phyloP scores from a whole-genome alignment of 768 basidiomycete species.

The Lactifluus piperatus region DNA sequence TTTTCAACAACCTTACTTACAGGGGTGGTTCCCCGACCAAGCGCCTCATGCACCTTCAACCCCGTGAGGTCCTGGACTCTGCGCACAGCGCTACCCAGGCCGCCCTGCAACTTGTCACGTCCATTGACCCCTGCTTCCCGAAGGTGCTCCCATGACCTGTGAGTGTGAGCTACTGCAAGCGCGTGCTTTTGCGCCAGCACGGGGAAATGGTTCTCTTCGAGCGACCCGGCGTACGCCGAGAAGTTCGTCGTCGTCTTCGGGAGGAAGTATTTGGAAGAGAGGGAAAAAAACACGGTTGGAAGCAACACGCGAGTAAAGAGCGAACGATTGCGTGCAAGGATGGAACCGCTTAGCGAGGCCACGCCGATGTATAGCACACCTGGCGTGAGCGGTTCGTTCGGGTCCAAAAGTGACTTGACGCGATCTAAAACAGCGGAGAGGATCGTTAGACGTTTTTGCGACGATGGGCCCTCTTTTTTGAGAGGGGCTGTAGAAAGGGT shows the following conservation, averaged over 20 bases:
- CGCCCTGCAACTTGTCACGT: conserved; percentile 35
- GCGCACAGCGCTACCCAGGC: conserved; percentile 40
- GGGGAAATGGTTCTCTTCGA: conserved; percentile 70
- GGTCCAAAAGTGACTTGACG: conserved; percentile 72
- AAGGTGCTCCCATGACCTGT: conserved; percentile 49
- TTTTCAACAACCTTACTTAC: conserved; percentile 14
- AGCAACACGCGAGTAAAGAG: conserved; percentile 61
- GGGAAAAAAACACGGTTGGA: conserved; percentile 64
- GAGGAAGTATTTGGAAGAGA: conserved; percentile 76
- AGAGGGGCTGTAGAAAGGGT: background rate
- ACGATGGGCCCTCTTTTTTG: background rate
- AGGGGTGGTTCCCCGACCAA: conserved; percentile 1
- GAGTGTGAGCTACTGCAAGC: conserved; percentile 49
- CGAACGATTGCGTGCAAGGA: conserved; percentile 70
- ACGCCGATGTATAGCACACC: conserved; percentile 88
- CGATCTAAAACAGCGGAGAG: conserved; percentile 43
- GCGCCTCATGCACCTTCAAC: conserved; percentile 35
- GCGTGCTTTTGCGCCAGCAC: conserved; percentile 58
- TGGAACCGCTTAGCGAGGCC: conserved; percentile 79
- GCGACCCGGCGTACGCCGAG: conserved; percentile 47
- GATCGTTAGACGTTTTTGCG: background rate
- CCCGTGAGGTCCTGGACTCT: conserved; percentile 64
- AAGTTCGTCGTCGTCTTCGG: conserved; percentile 74
- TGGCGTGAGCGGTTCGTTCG: conserved; percentile 77
- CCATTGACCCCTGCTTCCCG: conserved; percentile 44